phyloP scores from a whole-genome alignment of 75 land plant genomes.

The Sequoiadendron giganteum region DNA sequence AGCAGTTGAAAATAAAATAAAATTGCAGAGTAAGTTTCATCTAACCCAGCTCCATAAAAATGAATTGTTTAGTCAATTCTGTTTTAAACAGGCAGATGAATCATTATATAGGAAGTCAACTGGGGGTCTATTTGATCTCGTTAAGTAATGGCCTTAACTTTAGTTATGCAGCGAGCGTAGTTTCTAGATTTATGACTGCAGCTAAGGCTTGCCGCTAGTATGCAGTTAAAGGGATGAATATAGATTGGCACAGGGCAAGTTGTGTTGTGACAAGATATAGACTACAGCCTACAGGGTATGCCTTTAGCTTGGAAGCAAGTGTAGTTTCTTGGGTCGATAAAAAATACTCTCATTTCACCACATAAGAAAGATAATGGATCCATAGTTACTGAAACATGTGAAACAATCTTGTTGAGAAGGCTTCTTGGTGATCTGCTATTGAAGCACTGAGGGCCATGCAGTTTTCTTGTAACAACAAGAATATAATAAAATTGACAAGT shows the following conservation, averaged over 20 bases:
- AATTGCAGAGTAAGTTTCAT: not conserved
- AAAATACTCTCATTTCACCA: not conserved
- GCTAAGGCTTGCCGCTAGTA: not conserved
- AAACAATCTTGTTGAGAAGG: not conserved
- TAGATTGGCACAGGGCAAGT: not conserved
- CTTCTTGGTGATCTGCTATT: not conserved
- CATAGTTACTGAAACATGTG: not conserved
- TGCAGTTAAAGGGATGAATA: not conserved
- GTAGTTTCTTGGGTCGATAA: not conserved
- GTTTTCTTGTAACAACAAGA: not conserved
- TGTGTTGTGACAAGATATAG: not conserved
- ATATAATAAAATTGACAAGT: not conserved
- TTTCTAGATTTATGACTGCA: not conserved
- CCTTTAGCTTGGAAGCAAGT: not conserved
- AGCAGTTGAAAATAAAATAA: not conserved
- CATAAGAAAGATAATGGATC: not conserved
- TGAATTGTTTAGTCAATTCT: not conserved
- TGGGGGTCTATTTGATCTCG: not conserved
- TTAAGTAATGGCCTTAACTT: not conserved
- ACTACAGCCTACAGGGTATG: slow-evolving; percentile 1
- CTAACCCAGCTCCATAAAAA: not conserved
- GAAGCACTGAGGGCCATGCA: too few species aligned
- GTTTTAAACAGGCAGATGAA: not conserved
- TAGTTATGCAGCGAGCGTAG: not conserved
- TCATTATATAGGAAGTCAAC: not conserved